Conservation (phyloP, 108 stramenopile species). For the Aurantiochytrium sp. region DNA sequence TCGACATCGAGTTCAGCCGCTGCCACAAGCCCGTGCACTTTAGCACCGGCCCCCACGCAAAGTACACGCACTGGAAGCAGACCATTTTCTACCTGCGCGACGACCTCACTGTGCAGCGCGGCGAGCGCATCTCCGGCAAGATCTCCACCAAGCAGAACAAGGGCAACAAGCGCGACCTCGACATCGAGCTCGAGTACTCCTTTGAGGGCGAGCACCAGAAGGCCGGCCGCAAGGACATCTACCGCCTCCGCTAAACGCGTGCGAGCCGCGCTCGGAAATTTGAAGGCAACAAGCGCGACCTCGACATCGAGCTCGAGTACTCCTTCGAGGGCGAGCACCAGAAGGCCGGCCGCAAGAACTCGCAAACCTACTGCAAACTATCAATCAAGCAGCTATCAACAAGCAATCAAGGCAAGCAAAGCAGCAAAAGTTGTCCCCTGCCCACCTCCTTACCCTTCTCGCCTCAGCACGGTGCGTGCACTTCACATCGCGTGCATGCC, state of each 20-base stretch:
- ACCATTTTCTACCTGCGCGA: constrained; percentile 65
- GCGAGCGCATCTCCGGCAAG: constrained; percentile 46
- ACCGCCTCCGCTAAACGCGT: constrained; percentile 43
- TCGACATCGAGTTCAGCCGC: constrained; percentile 88
- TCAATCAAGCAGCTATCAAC: too few relatives aligned
- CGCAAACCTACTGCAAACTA: too few relatives aligned
- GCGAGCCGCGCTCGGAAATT: background rate
- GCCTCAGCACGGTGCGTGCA: too few relatives aligned
- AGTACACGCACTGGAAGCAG: constrained; percentile 98
- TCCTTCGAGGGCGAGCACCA: constrained; percentile 37
- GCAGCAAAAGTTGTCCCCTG: too few relatives aligned
- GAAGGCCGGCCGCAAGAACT: constrained; percentile 32
- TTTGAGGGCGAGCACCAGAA: constrained; percentile 37
- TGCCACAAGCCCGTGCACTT: constrained; percentile 90
- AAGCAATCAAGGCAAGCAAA: too few relatives aligned
- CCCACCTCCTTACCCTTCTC: too few relatives aligned
- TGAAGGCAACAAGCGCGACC: constrained; percentile 56
- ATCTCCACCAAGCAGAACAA: constrained; percentile 49
- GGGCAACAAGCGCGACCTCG: constrained; percentile 57
- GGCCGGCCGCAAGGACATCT: constrained; percentile 36
- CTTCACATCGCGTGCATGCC: too few relatives aligned
- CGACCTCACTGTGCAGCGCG: constrained; percentile 44
- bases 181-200: constrained; percentile 43
- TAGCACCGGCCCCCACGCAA: constrained; percentile 76
- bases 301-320: constrained; percentile 48